phyloP scores from a whole-genome alignment of 2,329 filamentous ascomycete genomes.

The Pseudofabraea citricarpa region DNA sequence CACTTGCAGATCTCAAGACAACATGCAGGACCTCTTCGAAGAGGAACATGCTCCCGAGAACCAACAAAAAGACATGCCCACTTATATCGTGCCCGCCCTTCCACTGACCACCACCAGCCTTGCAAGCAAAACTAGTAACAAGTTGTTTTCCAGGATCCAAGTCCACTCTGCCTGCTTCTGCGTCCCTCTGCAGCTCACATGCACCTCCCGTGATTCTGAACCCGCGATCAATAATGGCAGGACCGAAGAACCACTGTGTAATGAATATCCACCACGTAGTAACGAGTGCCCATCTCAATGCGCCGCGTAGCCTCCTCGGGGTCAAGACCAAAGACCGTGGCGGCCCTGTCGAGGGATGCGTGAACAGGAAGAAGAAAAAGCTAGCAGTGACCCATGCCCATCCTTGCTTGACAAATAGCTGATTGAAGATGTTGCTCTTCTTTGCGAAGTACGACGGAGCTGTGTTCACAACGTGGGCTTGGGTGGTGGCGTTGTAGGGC shows the following conservation, averaged over 20 bases:
- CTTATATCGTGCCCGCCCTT: slow-evolving; percentile 93
- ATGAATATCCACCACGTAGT: slow-evolving; percentile 79
- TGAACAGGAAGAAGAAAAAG: slow-evolving; percentile 64
- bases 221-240: slow-evolving; percentile 81
- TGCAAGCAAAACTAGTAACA: slow-evolving; percentile 75
- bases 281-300: slow-evolving; percentile 63
- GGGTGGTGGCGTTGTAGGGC: slow-evolving; percentile 55
- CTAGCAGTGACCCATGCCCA: slow-evolving; percentile 87
- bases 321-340: slow-evolving; percentile 35
- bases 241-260: slow-evolving; percentile 96
- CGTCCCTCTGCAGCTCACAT: slow-evolving; percentile 59
- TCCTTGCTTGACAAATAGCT: slow-evolving; percentile 89
- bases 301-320: slow-evolving; percentile 49
- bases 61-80: slow-evolving; percentile 90
- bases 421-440: slow-evolving; percentile 89
- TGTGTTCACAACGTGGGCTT: slow-evolving; percentile 56
- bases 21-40: slow-evolving; percentile 71
- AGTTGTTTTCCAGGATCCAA: slow-evolving; percentile 43
- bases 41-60: slow-evolving; percentile 76
- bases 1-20: slow-evolving; percentile 42
- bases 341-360: slow-evolving; percentile 54
- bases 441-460: slow-evolving; percentile 86
- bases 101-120: slow-evolving; percentile 78
- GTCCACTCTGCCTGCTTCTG: slow-evolving; percentile 40
- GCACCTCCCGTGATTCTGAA: slow-evolving; percentile 85